Conservation (phyloP, 148 eudicot species). For the Arctostaphylos glauca region DNA sequence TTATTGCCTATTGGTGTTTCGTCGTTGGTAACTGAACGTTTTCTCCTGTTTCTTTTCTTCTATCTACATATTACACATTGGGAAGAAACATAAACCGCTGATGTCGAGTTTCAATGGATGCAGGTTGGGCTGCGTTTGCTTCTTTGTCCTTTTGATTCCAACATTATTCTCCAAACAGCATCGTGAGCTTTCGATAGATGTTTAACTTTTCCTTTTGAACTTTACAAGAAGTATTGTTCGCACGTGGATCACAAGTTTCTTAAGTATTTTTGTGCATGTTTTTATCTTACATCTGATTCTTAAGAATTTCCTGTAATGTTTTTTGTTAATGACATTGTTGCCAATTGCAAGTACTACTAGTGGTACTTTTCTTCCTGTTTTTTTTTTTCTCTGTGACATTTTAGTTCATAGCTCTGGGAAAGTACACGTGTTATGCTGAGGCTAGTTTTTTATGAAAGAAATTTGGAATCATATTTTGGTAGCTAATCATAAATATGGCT, state of each 20-base stretch:
- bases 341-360: background rate
- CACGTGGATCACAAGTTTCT: background rate
- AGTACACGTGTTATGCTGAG: background rate
- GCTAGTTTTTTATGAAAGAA: slow-evolving; percentile 9
- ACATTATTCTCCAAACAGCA: slow-evolving; percentile 75
- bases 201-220: background rate
- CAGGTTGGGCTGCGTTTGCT: slow-evolving; percentile 86
- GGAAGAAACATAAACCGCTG: background rate
- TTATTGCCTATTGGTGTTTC: background rate
- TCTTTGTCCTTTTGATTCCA: slow-evolving; percentile 69
- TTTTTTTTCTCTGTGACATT: no score
- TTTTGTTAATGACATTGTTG: background rate
- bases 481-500: background rate
- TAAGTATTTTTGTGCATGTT: background rate
- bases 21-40: background rate
- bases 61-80: background rate
- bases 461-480: background rate
- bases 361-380: background rate
- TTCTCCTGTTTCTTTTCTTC: background rate
- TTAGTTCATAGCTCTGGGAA: no score
- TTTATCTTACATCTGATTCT: background rate
- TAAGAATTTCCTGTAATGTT: background rate
- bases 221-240: background rate
- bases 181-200: slow-evolving; percentile 40
- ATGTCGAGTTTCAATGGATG: slow-evolving; percentile 14